Evolutionary conservation across 345 rosid species (phyloP).

Genomic region (Murraya koenigii): DNA sequence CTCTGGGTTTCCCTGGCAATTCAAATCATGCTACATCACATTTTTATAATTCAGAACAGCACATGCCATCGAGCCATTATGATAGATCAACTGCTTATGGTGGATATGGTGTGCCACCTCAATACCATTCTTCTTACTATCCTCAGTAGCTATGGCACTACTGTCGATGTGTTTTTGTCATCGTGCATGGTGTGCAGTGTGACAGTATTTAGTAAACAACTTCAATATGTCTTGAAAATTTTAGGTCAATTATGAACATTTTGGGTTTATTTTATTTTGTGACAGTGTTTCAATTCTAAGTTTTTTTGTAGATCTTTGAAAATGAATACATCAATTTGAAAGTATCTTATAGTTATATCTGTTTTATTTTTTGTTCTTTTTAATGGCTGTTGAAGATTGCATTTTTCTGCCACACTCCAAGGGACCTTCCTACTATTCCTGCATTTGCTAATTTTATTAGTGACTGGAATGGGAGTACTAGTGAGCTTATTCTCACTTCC

Average conservation of each 20-base stretch:
- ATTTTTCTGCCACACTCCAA: background rate
- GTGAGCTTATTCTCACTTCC: background rate
- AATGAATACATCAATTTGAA: background rate
- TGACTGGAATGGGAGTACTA: background rate
- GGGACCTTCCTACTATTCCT: background rate
- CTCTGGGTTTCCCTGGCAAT: constrained; percentile 31
- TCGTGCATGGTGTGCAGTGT: background rate
- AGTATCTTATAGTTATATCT: background rate
- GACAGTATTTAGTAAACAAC: background rate
- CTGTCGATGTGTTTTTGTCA: background rate
- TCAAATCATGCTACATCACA: constrained; percentile 29
- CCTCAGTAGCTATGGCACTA: constrained; percentile 32
- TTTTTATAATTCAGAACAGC: constrained; percentile 28
- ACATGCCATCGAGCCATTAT: constrained; percentile 34
- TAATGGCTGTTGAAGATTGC: background rate
- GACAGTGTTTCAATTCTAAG: background rate
- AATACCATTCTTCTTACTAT: constrained; percentile 47
- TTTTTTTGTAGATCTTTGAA: background rate
- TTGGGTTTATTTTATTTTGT: background rate
- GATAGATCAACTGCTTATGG: constrained; percentile 41
- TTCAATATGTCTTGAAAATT: background rate
- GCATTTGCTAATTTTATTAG: background rate
- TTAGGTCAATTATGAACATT: background rate
- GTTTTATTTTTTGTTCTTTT: background rate
- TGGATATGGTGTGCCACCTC: constrained; percentile 46